A percentile compares a stretch with the other conserved stretches of the same genome.
phyloP scores from a whole-genome alignment of 208 protist genomes.

The Trypanosoma conorhini region DNA sequence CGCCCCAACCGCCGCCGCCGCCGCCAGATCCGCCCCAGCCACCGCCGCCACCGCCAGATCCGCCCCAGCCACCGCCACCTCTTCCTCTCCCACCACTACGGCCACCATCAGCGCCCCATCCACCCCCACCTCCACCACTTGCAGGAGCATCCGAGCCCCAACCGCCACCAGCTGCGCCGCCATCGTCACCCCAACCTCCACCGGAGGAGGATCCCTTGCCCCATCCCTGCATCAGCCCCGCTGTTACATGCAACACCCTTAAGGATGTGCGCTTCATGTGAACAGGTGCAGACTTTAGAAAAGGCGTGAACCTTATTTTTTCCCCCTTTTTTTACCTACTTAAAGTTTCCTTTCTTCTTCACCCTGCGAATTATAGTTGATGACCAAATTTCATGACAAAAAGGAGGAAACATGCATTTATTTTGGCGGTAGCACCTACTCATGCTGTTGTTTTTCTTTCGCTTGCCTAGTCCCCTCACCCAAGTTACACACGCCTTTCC shows the following conservation, averaged over 20 bases:
- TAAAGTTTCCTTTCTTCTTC: background rate
- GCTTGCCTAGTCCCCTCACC: background rate
- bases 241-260: conserved; percentile 35
- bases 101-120: conserved; percentile 14
- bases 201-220: conserved; percentile 34
- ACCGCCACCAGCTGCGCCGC: conserved; percentile 21
- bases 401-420: conserved; percentile 12
- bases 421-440: background rate
- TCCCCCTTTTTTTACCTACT: background rate
- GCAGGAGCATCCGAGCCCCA: conserved; percentile 25
- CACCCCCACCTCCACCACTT: conserved; percentile 19
- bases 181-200: conserved; percentile 36
- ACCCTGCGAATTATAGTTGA: conserved; percentile 5
- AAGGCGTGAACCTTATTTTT: conserved; percentile 7
- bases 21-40: conserved; percentile 8
- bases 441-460: background rate
- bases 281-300: conserved; percentile 11
- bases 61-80: conserved; percentile 19
- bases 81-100: conserved; percentile 17
- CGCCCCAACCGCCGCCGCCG: conserved; percentile 29
- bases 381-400: conserved; percentile 1
- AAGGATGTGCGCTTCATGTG: conserved; percentile 51
- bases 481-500: background rate
- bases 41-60: conserved; percentile 29
- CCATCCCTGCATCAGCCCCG: conserved; percentile 57